These are phyloP conservation scores for Plasmodium falciparum DNA, from an alignment of 169 alveolate genomes.

Conservation along the genomic window DNA sequence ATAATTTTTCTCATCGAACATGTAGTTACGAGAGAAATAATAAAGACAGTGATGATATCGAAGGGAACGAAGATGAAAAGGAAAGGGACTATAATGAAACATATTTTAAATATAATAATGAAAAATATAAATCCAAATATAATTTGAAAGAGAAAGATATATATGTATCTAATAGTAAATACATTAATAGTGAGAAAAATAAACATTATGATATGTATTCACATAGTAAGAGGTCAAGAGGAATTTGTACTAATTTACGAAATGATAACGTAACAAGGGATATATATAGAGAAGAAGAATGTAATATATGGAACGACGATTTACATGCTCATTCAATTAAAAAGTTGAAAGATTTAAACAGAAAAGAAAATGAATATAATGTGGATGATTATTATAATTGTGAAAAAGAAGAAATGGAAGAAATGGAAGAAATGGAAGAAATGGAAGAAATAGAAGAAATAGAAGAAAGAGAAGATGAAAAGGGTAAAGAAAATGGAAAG, in stretches of 20 bases:
- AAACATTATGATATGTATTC: slow-evolving; percentile 6
- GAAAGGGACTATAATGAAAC: slow-evolving; percentile 13
- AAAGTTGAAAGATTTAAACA: slow-evolving; percentile 1
- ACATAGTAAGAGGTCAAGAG: slow-evolving; percentile 10
- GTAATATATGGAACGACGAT: slow-evolving; percentile 31
- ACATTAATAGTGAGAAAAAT: slow-evolving; percentile 15
- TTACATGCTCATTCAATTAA: neutral
- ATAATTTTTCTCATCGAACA: neutral
- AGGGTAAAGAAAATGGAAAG: neutral
- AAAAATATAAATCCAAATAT: slow-evolving; percentile 11
- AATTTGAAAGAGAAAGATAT: neutral
- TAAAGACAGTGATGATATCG: neutral
- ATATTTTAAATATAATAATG: slow-evolving; percentile 13
- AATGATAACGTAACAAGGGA: slow-evolving; percentile 14
- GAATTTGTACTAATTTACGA: slow-evolving; percentile 3
- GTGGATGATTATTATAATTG: too few relatives aligned
- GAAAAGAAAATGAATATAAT: slow-evolving; percentile 26
- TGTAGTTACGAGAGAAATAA: neutral
- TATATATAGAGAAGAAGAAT: neutral
- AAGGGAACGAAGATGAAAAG: slow-evolving; percentile 5
- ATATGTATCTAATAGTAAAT: neutral
- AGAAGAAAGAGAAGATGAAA: neutral
- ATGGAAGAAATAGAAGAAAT: too few relatives aligned
- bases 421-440: neutral
- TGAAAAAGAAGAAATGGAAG: slow-evolving; percentile 1